These are phyloP conservation scores for Dalechampia spathulata DNA, from an alignment of 441 rosid species.

Conservation along the genomic window DNA sequence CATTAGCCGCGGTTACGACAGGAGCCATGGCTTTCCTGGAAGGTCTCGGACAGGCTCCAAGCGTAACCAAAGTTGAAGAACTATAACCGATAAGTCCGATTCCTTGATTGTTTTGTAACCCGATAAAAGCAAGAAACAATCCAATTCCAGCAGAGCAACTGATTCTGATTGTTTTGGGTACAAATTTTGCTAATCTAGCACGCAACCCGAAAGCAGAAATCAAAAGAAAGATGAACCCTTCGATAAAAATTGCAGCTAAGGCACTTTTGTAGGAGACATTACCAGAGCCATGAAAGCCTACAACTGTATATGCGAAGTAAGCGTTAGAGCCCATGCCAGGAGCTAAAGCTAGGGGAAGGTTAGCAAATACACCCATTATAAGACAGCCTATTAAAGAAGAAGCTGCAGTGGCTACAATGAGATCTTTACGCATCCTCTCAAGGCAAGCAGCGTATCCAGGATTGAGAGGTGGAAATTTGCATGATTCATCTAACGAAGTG, in stretches of 20 bases:
- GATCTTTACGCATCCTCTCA: slow-evolving; percentile 58
- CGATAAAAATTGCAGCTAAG: slow-evolving; percentile 65
- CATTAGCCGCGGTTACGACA: slow-evolving; percentile 61
- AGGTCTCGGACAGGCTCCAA: slow-evolving; percentile 74
- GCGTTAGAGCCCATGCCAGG: slow-evolving; percentile 98
- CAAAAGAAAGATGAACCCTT: slow-evolving; percentile 61
- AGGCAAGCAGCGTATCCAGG: slow-evolving; percentile 75
- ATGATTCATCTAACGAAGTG: slow-evolving; percentile 43
- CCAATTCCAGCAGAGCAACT: slow-evolving; percentile 92
- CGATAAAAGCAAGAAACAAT: slow-evolving; percentile 81
- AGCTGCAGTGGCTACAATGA: slow-evolving; percentile 74
- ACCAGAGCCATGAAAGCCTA: slow-evolving; percentile 94
- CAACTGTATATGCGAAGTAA: slow-evolving; percentile 86
- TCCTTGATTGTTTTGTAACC: slow-evolving; percentile 76
- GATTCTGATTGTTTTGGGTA: slow-evolving; percentile 79
- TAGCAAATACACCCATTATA: slow-evolving; percentile 79
- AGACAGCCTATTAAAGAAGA: slow-evolving; percentile 73
- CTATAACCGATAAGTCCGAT: slow-evolving; percentile 77
- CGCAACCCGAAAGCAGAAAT: slow-evolving; percentile 78
- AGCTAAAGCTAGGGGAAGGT: slow-evolving; percentile 79
- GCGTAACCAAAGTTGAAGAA: slow-evolving; percentile 66
- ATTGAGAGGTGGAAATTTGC: slow-evolving; percentile 81
- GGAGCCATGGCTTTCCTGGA: slow-evolving; percentile 49
- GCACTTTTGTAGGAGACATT: slow-evolving; percentile 60
- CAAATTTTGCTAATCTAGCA: slow-evolving; percentile 69